A percentile compares a stretch with the other conserved stretches of the same genome.
Conservation (phyloP, 139 green algal genomes). For the Zygnema cylindricum region DNA sequence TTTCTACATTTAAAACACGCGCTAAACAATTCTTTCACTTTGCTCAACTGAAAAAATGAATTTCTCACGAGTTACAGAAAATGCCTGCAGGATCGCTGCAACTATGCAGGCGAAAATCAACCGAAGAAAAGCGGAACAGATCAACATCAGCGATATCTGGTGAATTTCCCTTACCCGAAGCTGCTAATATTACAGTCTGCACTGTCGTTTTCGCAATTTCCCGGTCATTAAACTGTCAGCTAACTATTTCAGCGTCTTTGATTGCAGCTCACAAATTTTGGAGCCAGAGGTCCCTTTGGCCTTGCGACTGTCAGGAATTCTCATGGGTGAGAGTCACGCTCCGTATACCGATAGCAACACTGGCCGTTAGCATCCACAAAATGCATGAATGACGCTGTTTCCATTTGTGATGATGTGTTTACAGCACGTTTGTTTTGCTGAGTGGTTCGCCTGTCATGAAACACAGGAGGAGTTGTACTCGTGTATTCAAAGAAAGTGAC, state of each 20-base stretch:
- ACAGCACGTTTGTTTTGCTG: not conserved
- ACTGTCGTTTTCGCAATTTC: not conserved
- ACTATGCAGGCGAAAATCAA: constrained; percentile 48
- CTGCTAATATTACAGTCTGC: not conserved
- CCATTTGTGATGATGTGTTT: not conserved
- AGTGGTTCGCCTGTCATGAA: constrained; percentile 1
- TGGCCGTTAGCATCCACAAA: too few species aligned
- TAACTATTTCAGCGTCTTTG: not conserved
- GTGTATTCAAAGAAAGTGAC: constrained; percentile 26
- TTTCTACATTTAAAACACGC: not conserved
- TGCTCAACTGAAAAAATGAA: too few species aligned
- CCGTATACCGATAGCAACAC: too few species aligned
- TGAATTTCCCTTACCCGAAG: constrained; percentile 22
- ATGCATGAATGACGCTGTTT: not conserved
- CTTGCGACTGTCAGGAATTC: constrained; percentile 32
- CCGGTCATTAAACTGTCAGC: not conserved
- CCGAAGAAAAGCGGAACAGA: constrained; percentile 27
- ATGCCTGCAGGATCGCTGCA: constrained; percentile 37
- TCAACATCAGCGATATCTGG: constrained; percentile 37
- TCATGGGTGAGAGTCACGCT: constrained; percentile 46
- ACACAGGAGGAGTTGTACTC: constrained; percentile 28
- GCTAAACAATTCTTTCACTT: not conserved
- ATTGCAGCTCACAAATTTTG: constrained; percentile 29
- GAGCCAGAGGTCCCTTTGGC: constrained; percentile 36
- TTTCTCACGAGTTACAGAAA: too few species aligned